phyloP scores from a whole-genome alignment of 2,329 filamentous ascomycete species.

The Dactylellina drechsleri region DNA sequence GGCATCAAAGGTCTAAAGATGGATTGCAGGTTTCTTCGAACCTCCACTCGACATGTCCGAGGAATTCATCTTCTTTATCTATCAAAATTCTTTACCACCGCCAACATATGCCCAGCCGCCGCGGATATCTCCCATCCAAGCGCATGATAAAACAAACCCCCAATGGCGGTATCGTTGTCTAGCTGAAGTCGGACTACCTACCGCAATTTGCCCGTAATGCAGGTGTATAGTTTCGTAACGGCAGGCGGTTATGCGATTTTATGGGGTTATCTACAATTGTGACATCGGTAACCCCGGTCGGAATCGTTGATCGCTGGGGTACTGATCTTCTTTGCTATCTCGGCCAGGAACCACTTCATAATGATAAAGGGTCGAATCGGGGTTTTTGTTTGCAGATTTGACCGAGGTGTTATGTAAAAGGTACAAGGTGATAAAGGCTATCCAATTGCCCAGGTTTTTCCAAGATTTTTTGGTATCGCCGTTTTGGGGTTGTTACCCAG shows the following conservation, averaged over 20 bases:
- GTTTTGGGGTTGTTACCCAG: slow-evolving; percentile 26
- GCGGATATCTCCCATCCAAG: slow-evolving; percentile 24
- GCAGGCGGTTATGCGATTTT: slow-evolving; percentile 38
- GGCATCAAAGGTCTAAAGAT: neutral
- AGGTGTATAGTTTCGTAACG: slow-evolving; percentile 34
- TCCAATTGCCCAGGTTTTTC: slow-evolving; percentile 34
- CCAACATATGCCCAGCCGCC: neutral
- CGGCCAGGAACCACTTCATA: too few species aligned
- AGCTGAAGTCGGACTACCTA: slow-evolving; percentile 20
- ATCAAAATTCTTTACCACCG: slow-evolving; percentile 1
- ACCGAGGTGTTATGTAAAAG: slow-evolving; percentile 34
- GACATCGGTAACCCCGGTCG: slow-evolving; percentile 32
- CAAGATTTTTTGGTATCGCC: slow-evolving; percentile 23
- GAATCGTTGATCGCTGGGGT: slow-evolving; percentile 19
- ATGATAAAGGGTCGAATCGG: neutral
- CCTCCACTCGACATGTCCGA: too few species aligned
- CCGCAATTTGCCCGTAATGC: slow-evolving; percentile 27
- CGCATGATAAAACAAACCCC: slow-evolving; percentile 17
- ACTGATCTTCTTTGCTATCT: too few species aligned
- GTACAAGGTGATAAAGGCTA: slow-evolving; percentile 12
- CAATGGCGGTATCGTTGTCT: slow-evolving; percentile 9
- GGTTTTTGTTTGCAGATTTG: slow-evolving; percentile 13
- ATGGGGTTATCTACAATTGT: slow-evolving; percentile 18
- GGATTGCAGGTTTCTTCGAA: too few species aligned
- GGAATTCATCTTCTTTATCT: slow-evolving; percentile 6